Percentiles rank a stretch among this genome's conserved stretches.
These are phyloP conservation scores for Jacaranda copaia DNA, from an alignment of 257 asterid genomes.

Conservation along the genomic window DNA sequence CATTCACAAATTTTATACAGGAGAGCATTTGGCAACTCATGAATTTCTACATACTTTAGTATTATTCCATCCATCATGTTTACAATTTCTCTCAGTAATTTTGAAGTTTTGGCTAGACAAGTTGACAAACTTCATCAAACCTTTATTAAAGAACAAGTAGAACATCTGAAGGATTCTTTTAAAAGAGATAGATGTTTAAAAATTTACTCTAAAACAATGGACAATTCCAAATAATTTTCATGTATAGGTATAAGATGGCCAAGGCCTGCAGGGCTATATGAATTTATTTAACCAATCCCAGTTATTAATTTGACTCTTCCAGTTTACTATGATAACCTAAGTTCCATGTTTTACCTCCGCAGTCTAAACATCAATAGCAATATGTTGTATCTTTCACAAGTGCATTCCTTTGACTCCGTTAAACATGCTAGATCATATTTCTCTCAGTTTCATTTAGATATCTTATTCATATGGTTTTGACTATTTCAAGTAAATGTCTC, in stretches of 20 bases:
- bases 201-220: background rate
- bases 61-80: background rate
- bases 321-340: background rate
- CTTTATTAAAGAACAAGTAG: background rate
- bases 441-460: background rate
- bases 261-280: background rate
- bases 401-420: background rate
- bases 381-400: background rate
- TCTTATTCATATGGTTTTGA: background rate
- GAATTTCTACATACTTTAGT: background rate
- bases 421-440: constrained; percentile 1
- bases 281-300: background rate
- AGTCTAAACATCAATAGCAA: background rate
- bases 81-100: background rate
- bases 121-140: background rate
- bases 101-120: background rate
- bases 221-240: constrained; percentile 6
- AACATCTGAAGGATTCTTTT: too few relatives aligned
- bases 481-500: too few relatives aligned
- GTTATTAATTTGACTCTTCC: background rate
- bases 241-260: background rate
- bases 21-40: background rate
- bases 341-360: background rate
- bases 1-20: background rate
- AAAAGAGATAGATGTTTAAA: too few relatives aligned